Evolutionary conservation across 2,329 filamentous ascomycete species (phyloP).

Genomic region (Pyrenophora tritici-repentis): DNA sequence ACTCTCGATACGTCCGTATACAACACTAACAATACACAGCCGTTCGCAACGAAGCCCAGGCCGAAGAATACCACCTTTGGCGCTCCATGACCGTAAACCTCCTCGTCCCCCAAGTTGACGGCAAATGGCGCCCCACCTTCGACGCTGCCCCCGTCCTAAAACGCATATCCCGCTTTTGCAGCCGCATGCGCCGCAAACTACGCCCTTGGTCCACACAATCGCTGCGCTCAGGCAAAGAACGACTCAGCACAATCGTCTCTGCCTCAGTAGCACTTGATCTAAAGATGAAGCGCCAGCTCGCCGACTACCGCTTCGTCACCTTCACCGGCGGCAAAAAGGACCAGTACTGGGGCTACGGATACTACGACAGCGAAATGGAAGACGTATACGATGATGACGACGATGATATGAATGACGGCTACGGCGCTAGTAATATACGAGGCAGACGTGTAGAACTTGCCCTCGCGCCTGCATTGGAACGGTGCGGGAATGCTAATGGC

Average conservation of each 20-base stretch:
- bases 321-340: conserved; percentile 41
- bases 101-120: conserved; percentile 45
- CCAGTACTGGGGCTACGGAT: conserved; percentile 43
- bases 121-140: conserved; percentile 45
- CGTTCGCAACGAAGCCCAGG: conserved; percentile 45
- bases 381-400: conserved; percentile 41
- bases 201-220: conserved; percentile 41
- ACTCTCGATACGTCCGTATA: background rate
- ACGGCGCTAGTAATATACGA: conserved; percentile 17
- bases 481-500: conserved; percentile 47
- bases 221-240: conserved; percentile 38
- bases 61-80: conserved; percentile 46
- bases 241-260: conserved; percentile 42
- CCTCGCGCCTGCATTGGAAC: conserved; percentile 45
- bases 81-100: conserved; percentile 44
- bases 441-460: conserved; percentile 39
- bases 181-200: conserved; percentile 36
- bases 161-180: conserved; percentile 40
- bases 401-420: conserved; percentile 17
- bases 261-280: conserved; percentile 45
- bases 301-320: conserved; percentile 46
- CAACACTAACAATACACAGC: conserved; percentile 27
- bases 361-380: conserved; percentile 47
- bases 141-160: conserved; percentile 43
- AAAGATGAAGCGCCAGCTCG: conserved; percentile 45